Conservation (phyloP, 1,284 basidiomycete genomes). For the Cutaneotrichosporon sp. region DNA sequence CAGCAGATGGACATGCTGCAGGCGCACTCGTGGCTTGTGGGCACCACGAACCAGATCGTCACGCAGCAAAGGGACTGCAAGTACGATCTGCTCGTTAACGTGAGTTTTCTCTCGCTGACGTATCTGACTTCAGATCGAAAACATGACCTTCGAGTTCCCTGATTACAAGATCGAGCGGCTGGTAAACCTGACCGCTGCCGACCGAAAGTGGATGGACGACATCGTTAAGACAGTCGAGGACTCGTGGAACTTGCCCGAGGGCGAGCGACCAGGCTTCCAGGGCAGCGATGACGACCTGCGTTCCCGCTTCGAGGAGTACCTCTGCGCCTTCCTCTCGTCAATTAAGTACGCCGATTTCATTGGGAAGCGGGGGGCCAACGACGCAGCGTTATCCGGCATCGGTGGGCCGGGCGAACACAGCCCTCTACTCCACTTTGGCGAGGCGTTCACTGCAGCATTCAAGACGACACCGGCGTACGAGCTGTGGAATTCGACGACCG, state of each 20-base stretch:
- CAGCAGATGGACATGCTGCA: slow-evolving; percentile 90
- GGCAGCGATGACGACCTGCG: slow-evolving; percentile 90
- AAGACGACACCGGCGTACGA: slow-evolving; percentile 75
- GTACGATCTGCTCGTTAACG: slow-evolving; percentile 85
- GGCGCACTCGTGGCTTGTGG: slow-evolving; percentile 70
- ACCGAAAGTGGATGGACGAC: slow-evolving; percentile 93
- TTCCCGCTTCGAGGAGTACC: slow-evolving; percentile 62
- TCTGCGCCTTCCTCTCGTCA: slow-evolving; percentile 54
- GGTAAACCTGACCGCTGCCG: slow-evolving; percentile 78
- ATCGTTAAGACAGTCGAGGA: slow-evolving; percentile 74
- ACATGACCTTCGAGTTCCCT: slow-evolving; percentile 73
- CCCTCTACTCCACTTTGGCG: slow-evolving; percentile 68
- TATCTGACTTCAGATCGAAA: slow-evolving; percentile 61
- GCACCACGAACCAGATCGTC: slow-evolving; percentile 94
- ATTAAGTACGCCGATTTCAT: slow-evolving; percentile 81
- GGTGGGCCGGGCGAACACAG: slow-evolving; percentile 18
- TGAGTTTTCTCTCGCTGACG: slow-evolving; percentile 44
- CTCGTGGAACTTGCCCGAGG: slow-evolving; percentile 56
- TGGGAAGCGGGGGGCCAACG: not conserved
- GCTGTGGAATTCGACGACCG: slow-evolving; percentile 80
- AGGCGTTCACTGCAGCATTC: slow-evolving; percentile 77
- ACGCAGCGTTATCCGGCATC: not conserved
- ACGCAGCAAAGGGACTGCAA: slow-evolving; percentile 79
- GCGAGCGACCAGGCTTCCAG: slow-evolving; percentile 57
- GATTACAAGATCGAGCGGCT: slow-evolving; percentile 73